These are phyloP conservation scores for Akanthomyces uredinophilus DNA, from an alignment of 2,329 filamentous ascomycete genomes.

Conservation along the genomic window DNA sequence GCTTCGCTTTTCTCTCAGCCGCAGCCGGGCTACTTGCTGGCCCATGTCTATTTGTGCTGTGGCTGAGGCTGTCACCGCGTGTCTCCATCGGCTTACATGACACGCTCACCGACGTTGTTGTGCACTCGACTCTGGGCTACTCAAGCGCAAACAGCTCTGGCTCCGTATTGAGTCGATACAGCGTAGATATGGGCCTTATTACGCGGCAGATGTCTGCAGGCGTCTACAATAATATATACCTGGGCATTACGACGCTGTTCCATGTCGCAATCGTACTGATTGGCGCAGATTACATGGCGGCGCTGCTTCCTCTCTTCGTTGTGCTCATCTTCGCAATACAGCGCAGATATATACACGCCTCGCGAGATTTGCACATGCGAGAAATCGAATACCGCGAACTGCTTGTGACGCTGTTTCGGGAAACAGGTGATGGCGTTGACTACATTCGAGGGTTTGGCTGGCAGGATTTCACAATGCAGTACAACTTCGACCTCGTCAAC, in stretches of 20 bases:
- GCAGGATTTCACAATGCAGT: not conserved
- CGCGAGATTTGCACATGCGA: not conserved
- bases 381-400: not conserved
- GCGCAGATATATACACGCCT: not conserved
- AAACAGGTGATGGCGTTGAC: not conserved
- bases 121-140: not conserved
- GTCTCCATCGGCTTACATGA: not conserved
- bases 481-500: not conserved
- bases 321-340: too few relatives aligned
- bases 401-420: not conserved
- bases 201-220: not conserved
- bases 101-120: not conserved
- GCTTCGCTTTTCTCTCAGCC: not conserved
- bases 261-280: not conserved
- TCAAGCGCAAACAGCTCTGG: not conserved
- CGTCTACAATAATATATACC: too few relatives aligned
- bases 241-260: too few relatives aligned
- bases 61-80: not conserved
- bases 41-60: not conserved
- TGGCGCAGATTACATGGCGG: not conserved
- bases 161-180: not conserved
- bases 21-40: not conserved
- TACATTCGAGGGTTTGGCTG: conserved; percentile 4
- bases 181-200: not conserved
- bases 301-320: too few relatives aligned